phyloP scores from a whole-genome alignment of 495 filamentous ascomycete genomes.

The Lophiostoma macrostomum region DNA sequence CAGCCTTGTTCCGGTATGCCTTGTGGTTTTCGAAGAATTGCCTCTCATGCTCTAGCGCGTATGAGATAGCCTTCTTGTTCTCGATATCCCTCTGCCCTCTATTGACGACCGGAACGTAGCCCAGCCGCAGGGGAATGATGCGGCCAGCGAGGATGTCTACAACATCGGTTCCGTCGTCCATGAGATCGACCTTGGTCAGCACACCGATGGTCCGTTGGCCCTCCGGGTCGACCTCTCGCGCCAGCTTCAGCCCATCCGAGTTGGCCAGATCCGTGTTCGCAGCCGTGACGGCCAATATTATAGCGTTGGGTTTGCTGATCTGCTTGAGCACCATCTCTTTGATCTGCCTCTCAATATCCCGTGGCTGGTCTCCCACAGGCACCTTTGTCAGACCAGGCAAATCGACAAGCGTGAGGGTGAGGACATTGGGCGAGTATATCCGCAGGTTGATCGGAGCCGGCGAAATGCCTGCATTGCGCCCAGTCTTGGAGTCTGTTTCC shows the following conservation, averaged over 20 bases:
- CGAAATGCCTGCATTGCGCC: constrained; percentile 93
- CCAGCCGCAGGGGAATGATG: constrained; percentile 91
- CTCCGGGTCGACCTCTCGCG: constrained; percentile 95
- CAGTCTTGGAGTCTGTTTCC: constrained; percentile 96
- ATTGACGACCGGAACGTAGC: constrained; percentile 98
- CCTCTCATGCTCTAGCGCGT: constrained; percentile 91
- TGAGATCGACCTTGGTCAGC: constrained; percentile 97
- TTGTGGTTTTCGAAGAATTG: constrained; percentile 98
- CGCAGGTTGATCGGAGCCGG: constrained; percentile 93
- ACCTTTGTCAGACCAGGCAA: constrained; percentile 96
- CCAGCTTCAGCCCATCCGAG: constrained; percentile 95
- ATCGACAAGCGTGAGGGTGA: constrained; percentile 97
- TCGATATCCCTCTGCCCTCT: constrained; percentile 98
- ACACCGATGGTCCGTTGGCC: constrained; percentile 98
- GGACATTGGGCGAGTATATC: constrained; percentile 96
- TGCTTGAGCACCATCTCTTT: constrained; percentile 98
- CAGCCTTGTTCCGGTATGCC: constrained; percentile 96
- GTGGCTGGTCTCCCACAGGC: constrained; percentile 95
- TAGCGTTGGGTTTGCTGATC: constrained; percentile 96
- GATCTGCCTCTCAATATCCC: constrained; percentile 97
- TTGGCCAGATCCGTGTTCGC: constrained; percentile 98
- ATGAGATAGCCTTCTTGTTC: constrained; percentile 90
- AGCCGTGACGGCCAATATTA: constrained; percentile 92
- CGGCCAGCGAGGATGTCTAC: constrained; percentile 98
- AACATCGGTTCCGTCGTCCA: constrained; percentile 99